Evolutionary conservation across 768 basidiomycete species (phyloP).

Genomic region (Hydnum rufescens): DNA sequence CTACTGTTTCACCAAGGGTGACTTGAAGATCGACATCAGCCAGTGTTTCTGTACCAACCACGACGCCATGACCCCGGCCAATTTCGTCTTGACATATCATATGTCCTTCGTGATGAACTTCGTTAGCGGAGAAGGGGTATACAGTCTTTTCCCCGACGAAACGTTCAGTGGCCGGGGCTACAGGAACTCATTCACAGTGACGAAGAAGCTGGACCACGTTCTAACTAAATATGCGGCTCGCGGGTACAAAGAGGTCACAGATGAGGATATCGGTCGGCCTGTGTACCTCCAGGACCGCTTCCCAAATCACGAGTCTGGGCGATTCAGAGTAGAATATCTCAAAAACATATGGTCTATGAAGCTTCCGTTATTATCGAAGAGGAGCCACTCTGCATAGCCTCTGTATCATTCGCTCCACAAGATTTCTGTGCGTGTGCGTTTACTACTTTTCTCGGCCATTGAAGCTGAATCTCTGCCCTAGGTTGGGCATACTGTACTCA

Average conservation of each 20-base stretch:
- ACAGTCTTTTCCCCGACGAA: background rate
- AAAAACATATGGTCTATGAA: background rate
- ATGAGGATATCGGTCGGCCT: no score
- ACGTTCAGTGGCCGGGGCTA: background rate
- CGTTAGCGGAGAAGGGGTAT: background rate
- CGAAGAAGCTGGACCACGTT: background rate
- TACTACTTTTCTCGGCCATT: no score
- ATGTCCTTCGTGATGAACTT: background rate
- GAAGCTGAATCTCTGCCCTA: no score
- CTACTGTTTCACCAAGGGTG: background rate
- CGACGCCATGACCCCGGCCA: background rate
- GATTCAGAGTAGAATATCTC: no score
- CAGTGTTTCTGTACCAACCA: no score
- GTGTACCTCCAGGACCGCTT: background rate
- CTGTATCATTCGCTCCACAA: no score
- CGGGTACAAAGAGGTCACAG: background rate
- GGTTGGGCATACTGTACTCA: no score
- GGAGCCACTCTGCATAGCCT: no score
- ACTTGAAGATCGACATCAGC: background rate
- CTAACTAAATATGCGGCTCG: background rate
- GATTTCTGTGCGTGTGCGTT: no score
- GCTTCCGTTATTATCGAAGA: no score
- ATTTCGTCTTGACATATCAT: background rate
- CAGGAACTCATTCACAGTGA: background rate
- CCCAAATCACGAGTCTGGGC: no score